These are phyloP conservation scores for Adansonia digitata DNA, from an alignment of 345 rosid species.

Conservation along the genomic window DNA sequence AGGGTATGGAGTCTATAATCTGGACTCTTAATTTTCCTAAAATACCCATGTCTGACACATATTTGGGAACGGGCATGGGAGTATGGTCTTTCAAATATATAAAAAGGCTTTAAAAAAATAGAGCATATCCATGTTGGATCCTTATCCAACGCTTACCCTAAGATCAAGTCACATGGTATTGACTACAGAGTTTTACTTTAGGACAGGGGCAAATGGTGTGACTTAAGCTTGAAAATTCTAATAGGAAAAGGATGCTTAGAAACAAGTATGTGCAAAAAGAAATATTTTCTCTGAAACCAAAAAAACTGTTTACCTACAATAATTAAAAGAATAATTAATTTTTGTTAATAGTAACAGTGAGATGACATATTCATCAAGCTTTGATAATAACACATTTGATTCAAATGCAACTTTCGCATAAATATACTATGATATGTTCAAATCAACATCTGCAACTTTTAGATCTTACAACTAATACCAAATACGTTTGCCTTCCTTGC, in stretches of 20 bases:
- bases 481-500: background rate
- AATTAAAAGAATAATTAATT: background rate
- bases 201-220: too few relatives aligned
- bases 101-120: too few relatives aligned
- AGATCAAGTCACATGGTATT: too few relatives aligned
- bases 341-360: background rate
- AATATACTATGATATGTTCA: background rate
- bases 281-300: background rate
- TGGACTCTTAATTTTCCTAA: too few relatives aligned
- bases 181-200: too few relatives aligned
- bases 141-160: too few relatives aligned
- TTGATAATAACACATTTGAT: background rate
- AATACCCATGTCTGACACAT: too few relatives aligned
- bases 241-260: background rate
- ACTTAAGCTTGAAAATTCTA: background rate
- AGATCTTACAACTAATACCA: background rate
- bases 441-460: background rate
- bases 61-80: too few relatives aligned
- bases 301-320: background rate
- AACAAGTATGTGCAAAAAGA: background rate
- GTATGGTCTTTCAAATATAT: too few relatives aligned
- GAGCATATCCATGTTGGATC: too few relatives aligned
- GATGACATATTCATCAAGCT: background rate
- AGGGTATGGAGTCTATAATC: too few relatives aligned
- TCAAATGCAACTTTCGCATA: too few relatives aligned